Evolutionary conservation across 257 asterid genomes (phyloP).

Genomic region (Przewalskia tangutica): DNA sequence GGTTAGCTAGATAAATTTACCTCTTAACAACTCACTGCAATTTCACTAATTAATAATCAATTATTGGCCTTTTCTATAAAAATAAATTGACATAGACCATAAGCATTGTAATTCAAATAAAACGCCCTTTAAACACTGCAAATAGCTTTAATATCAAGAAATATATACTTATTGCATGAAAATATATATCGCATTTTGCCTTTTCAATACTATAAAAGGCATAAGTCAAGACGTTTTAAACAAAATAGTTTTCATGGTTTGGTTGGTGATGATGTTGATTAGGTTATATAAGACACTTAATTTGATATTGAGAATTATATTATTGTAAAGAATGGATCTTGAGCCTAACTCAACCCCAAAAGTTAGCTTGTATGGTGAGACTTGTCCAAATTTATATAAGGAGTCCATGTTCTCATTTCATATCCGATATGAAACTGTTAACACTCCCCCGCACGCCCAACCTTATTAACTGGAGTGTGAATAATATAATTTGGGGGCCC

Average conservation of each 20-base stretch:
- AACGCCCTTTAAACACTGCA: background rate
- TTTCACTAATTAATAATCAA: background rate
- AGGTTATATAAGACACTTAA: background rate
- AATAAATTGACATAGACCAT: background rate
- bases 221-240: background rate
- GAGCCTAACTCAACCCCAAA: too few species aligned
- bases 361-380: too few species aligned
- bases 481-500: too few species aligned
- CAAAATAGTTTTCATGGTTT: background rate
- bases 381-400: too few species aligned
- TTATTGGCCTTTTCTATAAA: background rate
- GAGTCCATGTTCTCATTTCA: too few species aligned
- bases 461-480: too few species aligned
- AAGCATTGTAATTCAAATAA: background rate
- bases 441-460: too few species aligned
- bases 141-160: background rate
- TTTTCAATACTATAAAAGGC: background rate
- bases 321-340: too few species aligned
- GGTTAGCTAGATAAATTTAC: background rate
- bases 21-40: background rate
- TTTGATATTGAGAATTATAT: background rate
- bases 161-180: background rate
- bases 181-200: background rate
- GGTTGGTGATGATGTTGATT: background rate
- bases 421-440: too few species aligned